These are phyloP conservation scores for Solanum bukasovii DNA, from an alignment of 257 asterid genomes.

Conservation along the genomic window DNA sequence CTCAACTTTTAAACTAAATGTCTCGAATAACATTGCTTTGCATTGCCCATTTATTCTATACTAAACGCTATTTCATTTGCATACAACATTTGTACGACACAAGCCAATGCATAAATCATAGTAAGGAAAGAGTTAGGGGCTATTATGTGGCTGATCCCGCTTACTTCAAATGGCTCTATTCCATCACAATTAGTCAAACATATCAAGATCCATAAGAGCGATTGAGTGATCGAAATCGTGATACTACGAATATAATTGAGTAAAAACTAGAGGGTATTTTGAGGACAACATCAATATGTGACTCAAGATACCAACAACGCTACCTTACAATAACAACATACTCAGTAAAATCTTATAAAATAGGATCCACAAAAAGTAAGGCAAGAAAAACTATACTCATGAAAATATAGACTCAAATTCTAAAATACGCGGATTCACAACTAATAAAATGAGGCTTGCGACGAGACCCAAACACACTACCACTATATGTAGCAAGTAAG, in stretches of 20 bases:
- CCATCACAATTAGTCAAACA: neutral
- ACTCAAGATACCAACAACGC: neutral
- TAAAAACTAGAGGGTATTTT: too few relatives aligned
- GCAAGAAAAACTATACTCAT: neutral
- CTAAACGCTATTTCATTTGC: too few relatives aligned
- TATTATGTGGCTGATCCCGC: fast-evolving
- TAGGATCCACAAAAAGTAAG: fast-evolving
- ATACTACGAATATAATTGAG: neutral
- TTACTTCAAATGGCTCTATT: neutral
- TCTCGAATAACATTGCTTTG: too few relatives aligned
- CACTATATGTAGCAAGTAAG: neutral
- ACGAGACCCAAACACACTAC: neutral
- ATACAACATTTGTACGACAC: too few relatives aligned
- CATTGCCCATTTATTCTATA: too few relatives aligned
- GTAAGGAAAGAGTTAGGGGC: too few relatives aligned
- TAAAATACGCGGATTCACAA: neutral
- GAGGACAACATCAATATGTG: neutral
- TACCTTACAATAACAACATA: neutral
- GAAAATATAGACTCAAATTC: neutral
- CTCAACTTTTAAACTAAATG: neutral
- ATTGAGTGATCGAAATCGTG: neutral
- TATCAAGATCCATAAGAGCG: too few relatives aligned
- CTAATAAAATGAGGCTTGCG: neutral
- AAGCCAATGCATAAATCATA: too few relatives aligned
- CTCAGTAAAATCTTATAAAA: neutral